Evolutionary conservation across 2,329 filamentous ascomycete species (phyloP).

Genomic region (Coniosporium tulheliwenetii): DNA sequence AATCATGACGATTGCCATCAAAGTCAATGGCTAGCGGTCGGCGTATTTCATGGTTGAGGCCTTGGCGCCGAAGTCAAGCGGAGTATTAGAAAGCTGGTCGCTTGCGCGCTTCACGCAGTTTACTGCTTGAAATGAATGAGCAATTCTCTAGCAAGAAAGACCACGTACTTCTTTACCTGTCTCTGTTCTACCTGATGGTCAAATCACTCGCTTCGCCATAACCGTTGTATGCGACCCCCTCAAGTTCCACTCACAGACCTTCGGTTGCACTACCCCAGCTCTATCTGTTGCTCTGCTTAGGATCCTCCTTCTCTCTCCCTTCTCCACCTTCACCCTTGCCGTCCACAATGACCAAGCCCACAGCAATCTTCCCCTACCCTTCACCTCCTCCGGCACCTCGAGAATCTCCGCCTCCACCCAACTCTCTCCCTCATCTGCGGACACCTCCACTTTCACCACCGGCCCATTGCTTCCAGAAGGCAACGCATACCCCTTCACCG

Average conservation of each 20-base stretch:
- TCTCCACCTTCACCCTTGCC: slow-evolving; percentile 24
- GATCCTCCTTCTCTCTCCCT: slow-evolving; percentile 27
- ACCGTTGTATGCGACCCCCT: slow-evolving; percentile 43
- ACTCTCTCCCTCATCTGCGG: slow-evolving; percentile 29
- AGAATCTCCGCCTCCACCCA: slow-evolving; percentile 34
- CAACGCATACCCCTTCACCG: slow-evolving; percentile 40
- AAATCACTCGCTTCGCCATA: slow-evolving; percentile 39
- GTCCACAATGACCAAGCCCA: slow-evolving; percentile 45
- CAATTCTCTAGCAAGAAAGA: too few species aligned
- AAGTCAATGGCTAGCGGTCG: too few species aligned
- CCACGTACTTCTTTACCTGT: too few species aligned
- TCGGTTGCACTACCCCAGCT: slow-evolving; percentile 34
- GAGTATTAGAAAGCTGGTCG: too few species aligned
- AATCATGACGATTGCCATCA: too few species aligned
- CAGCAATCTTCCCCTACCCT: slow-evolving; percentile 15
- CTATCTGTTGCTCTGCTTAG: slow-evolving; percentile 38
- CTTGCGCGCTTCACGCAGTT: too few species aligned
- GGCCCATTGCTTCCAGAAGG: slow-evolving; percentile 38
- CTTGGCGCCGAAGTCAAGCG: too few species aligned
- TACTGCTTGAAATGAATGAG: too few species aligned
- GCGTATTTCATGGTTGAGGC: too few species aligned
- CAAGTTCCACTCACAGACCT: slow-evolving; percentile 39
- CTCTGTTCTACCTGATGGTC: slow-evolving; percentile 18
- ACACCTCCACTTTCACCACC: slow-evolving; percentile 37
- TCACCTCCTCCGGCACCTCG: slow-evolving; percentile 7